These are phyloP conservation scores for Micractinium sp. DNA, from an alignment of 139 green algal species.

Conservation along the genomic window DNA sequence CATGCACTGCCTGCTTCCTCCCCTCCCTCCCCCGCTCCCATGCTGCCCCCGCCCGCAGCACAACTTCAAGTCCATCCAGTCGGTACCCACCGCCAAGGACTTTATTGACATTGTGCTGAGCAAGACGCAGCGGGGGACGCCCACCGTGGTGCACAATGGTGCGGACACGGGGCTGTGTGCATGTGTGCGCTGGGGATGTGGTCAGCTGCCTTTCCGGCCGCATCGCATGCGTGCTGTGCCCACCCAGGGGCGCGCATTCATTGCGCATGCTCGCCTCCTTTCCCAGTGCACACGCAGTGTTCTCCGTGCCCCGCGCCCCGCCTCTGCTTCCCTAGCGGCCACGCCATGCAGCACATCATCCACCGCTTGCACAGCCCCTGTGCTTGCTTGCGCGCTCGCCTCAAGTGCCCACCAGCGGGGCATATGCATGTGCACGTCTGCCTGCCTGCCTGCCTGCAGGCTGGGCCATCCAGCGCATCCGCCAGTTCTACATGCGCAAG, in stretches of 20 bases:
- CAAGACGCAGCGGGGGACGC: slow-evolving; percentile 96
- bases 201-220: too few relatives aligned
- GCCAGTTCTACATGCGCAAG: slow-evolving; percentile 99
- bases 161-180: background rate
- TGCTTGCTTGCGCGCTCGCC: background rate
- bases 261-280: too few relatives aligned
- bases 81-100: slow-evolving; percentile 92
- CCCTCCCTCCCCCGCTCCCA: background rate
- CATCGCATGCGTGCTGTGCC: too few relatives aligned
- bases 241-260: background rate
- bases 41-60: slow-evolving; percentile 62
- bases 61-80: slow-evolving; percentile 96
- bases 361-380: background rate
- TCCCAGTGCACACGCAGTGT: too few relatives aligned
- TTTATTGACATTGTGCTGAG: slow-evolving; percentile 98
- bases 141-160: slow-evolving; percentile 97
- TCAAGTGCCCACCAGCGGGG: background rate
- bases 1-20: background rate
- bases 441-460: slow-evolving; percentile 43
- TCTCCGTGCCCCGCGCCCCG: too few relatives aligned
- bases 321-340: too few relatives aligned
- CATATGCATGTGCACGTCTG: background rate
- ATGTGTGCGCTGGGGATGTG: too few relatives aligned
- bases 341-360: background rate
- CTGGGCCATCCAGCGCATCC: slow-evolving; percentile 94